phyloP scores from a whole-genome alignment of 2,329 filamentous ascomycete species.

The Cladosporium cucumerinum region DNA sequence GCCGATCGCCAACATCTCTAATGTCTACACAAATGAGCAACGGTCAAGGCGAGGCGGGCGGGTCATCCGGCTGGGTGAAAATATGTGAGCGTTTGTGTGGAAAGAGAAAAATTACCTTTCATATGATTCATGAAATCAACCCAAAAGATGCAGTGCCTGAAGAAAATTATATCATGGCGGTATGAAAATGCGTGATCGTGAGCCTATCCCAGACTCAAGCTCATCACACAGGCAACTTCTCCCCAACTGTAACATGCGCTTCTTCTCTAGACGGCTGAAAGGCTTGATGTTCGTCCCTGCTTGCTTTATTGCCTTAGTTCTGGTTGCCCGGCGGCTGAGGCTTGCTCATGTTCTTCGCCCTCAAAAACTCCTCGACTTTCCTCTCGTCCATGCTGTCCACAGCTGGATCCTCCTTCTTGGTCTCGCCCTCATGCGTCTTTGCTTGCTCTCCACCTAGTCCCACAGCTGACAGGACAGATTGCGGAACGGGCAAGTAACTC shows the following conservation, averaged over 20 bases:
- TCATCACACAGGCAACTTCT: not conserved
- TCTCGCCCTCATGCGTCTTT: conserved; percentile 24
- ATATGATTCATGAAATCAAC: not conserved
- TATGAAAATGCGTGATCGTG: not conserved
- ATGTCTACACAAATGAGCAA: not conserved
- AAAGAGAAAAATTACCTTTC: not conserved
- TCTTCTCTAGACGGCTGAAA: too few relatives aligned
- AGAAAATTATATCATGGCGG: not conserved
- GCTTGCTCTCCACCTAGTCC: conserved; percentile 23
- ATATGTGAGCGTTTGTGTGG: not conserved
- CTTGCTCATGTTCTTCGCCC: conserved; percentile 28
- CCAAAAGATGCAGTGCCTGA: not conserved
- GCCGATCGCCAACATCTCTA: not conserved
- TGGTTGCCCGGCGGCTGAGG: conserved; percentile 1
- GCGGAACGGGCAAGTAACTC: conserved; percentile 27
- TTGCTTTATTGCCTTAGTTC: not conserved
- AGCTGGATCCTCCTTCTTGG: conserved; percentile 28
- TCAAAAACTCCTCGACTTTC: conserved; percentile 38
- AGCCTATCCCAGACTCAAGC: not conserved
- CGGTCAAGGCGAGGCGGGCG: not conserved
- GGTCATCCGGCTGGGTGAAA: not conserved
- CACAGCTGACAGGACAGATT: conserved; percentile 35
- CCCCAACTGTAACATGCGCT: not conserved
- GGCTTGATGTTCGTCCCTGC: not conserved
- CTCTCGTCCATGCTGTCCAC: conserved; percentile 31